These are phyloP conservation scores for Boletus tomentosulus DNA, from an alignment of 768 basidiomycete genomes.

Conservation along the genomic window DNA sequence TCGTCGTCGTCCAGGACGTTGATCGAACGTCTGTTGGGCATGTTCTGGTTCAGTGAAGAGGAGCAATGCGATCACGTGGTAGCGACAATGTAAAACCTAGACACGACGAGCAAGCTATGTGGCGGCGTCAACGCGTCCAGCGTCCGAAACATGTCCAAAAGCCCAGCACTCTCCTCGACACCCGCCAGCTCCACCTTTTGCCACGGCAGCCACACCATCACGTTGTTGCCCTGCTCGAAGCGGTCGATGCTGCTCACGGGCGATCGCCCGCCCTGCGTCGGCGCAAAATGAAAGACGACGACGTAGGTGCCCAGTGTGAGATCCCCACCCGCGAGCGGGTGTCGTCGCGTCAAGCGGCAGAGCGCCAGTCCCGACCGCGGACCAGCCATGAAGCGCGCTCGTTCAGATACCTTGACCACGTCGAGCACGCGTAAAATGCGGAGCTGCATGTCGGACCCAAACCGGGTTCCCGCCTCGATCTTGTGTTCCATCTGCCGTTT, in stretches of 20 bases:
- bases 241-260: constrained; percentile 34
- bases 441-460: constrained; percentile 40
- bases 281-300: constrained; percentile 37
- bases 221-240: constrained; percentile 38
- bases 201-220: constrained; percentile 50
- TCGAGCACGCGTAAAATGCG: constrained; percentile 43
- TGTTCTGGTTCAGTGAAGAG: not conserved
- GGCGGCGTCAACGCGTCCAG: constrained; percentile 29
- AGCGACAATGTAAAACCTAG: constrained; percentile 23
- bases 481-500: constrained; percentile 45
- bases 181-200: constrained; percentile 33
- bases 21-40: constrained; percentile 14
- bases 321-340: constrained; percentile 16
- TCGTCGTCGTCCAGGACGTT: constrained; percentile 13
- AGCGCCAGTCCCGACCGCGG: constrained; percentile 39
- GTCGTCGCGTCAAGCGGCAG: constrained; percentile 33
- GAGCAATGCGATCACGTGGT: constrained; percentile 20
- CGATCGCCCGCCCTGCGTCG: constrained; percentile 21
- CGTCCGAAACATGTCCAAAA: constrained; percentile 18
- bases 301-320: constrained; percentile 28
- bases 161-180: constrained; percentile 7
- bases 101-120: constrained; percentile 27
- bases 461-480: constrained; percentile 24
- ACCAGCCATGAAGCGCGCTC: constrained; percentile 22
- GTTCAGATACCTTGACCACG: constrained; percentile 25